Percentiles rank a stretch among this genome's conserved stretches.
phyloP scores from a whole-genome alignment of 2,329 filamentous ascomycete genomes.

The Xylariales sp. region DNA sequence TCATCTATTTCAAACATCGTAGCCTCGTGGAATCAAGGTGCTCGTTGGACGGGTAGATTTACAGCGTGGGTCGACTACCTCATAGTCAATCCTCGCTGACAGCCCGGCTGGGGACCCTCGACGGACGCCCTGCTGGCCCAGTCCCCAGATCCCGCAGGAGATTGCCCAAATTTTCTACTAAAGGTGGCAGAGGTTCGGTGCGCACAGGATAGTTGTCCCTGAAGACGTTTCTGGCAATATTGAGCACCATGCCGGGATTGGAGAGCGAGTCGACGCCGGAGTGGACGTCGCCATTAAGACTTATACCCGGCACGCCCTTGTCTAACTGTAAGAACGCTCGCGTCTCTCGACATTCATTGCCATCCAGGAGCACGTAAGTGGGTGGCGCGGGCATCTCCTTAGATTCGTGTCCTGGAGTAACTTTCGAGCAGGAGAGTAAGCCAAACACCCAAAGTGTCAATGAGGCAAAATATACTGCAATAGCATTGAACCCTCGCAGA shows the following conservation, averaged over 20 bases:
- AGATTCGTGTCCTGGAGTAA: background rate
- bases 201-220: slow-evolving; percentile 22
- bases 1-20: no score
- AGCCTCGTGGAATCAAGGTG: no score
- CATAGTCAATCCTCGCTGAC: slow-evolving; percentile 14
- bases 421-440: slow-evolving; percentile 13
- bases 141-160: slow-evolving; percentile 21
- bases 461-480: slow-evolving; percentile 23
- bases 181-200: slow-evolving; percentile 24
- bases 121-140: slow-evolving; percentile 12
- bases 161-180: slow-evolving; percentile 23
- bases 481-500: slow-evolving; percentile 22
- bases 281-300: slow-evolving; percentile 4
- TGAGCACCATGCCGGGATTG: slow-evolving; percentile 18
- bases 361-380: slow-evolving; percentile 18
- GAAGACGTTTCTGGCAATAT: slow-evolving; percentile 18
- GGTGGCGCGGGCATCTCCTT: slow-evolving; percentile 7
- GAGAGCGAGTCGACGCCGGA: slow-evolving; percentile 16
- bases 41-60: no score
- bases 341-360: slow-evolving; percentile 20
- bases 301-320: slow-evolving; percentile 18
- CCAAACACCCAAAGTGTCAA: slow-evolving; percentile 24
- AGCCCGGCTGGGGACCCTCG: slow-evolving; percentile 13
- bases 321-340: slow-evolving; percentile 21
- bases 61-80: no score